Evolutionary conservation across 228 moss, liverwort and hornwort species (phyloP).

Genomic region (Sphagnum magellanicum): DNA sequence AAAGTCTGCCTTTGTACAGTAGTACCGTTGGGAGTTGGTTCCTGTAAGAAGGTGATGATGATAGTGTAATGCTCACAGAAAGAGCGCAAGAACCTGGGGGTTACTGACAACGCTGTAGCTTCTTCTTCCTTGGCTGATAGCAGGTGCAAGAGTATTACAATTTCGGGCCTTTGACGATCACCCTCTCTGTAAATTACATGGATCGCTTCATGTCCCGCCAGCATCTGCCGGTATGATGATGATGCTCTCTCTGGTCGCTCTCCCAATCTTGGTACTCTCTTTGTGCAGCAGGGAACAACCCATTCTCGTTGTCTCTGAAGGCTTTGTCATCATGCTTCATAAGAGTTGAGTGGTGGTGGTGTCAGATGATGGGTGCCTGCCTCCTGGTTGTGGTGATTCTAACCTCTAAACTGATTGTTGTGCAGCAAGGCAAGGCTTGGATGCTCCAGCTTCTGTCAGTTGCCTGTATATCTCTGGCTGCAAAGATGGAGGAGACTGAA

Average conservation of each 20-base stretch:
- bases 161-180: constrained; percentile 37
- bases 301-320: neutral
- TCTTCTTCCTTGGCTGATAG: neutral
- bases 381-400: neutral
- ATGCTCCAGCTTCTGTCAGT: constrained; percentile 36
- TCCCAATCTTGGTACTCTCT: neutral
- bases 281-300: neutral
- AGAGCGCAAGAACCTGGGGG: neutral
- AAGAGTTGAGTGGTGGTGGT: neutral
- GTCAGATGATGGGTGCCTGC: neutral
- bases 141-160: constrained; percentile 45
- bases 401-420: neutral
- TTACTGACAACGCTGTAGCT: neutral
- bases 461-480: constrained; percentile 50
- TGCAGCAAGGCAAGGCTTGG: constrained; percentile 32
- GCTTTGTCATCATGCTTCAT: neutral
- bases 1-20: no score
- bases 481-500: constrained; percentile 59
- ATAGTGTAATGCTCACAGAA: no score
- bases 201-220: constrained; percentile 54
- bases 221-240: constrained; percentile 39
- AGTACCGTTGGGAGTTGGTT: no score
- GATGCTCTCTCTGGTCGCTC: neutral
- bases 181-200: constrained; percentile 50
- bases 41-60: no score